Evolutionary conservation across 148 eudicot species (phyloP), one percentile per base, ranked within the genome.

Genomic region (Camellia lanceoleosa): DNA sequence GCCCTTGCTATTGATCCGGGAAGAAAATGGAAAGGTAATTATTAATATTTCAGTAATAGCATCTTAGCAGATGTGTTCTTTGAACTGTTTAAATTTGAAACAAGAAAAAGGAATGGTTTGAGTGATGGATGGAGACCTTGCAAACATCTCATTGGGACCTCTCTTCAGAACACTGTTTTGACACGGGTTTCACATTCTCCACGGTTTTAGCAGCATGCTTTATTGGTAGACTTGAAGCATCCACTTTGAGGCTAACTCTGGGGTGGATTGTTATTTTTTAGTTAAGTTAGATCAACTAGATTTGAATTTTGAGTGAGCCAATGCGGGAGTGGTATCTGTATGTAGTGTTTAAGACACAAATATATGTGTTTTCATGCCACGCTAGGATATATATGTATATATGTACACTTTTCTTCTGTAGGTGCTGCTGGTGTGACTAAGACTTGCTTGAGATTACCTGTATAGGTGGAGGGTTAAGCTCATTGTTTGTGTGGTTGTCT

Each of bases 1-100:
- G 97, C 99, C 70, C 99, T 96, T 62, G 89, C 92, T 73, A 92
- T 96, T 68, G 99, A 96, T 79, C 99, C 99, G 19, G 92, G 95
- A 77, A 92, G 94, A 87, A 92, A 85, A 85, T 96, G 99, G 99
- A 96, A 96, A 96, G 99, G 99, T 96, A 80, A 77, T 42, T 55
- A 14, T 66, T 56, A 23, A 20, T 14, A 5, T 61, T 30, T 6
- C 2, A 5, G 47, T 10, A 7, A 41, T 30, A 74, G 66, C 20
- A 55, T 41, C 41, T 58, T 30, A 74, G 66, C 20, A 55, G 43
- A 54, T 58, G 10, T 3, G 11, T 63, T 51, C 43, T 54, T 30
- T 79, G 15, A n/a, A 18, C 49, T 62, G 52, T 73, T 80, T 54
- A 41, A 63, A 76, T 58, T 63, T 3, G n/a, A 1, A 16, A 18